Evolutionary conservation across 805 yeast species (phyloP), one percentile per base, ranked within the genome.

Genomic region (Saccharomyces jurei): DNA sequence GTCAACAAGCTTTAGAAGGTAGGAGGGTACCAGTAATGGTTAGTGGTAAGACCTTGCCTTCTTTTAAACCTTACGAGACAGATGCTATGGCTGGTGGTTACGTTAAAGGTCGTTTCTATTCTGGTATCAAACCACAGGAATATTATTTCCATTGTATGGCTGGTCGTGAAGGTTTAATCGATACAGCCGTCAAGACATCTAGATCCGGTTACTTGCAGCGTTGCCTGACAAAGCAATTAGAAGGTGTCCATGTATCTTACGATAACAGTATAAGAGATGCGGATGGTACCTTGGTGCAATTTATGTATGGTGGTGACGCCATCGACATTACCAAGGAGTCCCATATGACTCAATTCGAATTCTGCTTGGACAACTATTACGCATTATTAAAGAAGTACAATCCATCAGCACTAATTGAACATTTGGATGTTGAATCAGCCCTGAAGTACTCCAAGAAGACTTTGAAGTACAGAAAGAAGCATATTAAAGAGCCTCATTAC

Each of bases 111-210:
- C 87, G 99, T 64, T 94, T 94, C 83, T 95, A 89, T 71, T 89
- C 97, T 46, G 99, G 99, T 72, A 87, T 94, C 63, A 83, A 89
- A 71, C 99, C 99, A 4, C 99, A 94, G 74, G 99, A 94, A 73
- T 94, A 95, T 74, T 94, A 91, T 71, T 94, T 95, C 94, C 99
- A 94, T 76, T 94, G 98, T 79, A 94, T 94, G 99, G 99, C 99
- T 54, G 99, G 99, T 75, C 87, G 99, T 78, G 99, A 94, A 79
- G 99, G 99, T 77, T 82, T 94, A 68, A 94, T 94, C 76, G 99
- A 94, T 80, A 94, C 99, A 56, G 99, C 99, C 51, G 99, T 94
- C 60, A 94, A 94, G 75, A 94, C 99, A 9, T 89, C 97, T 22
- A 85, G 97, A 75, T 91, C 98, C 56, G 99, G 99, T 69, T 94